These are phyloP conservation scores for Aegilops longissima DNA, from an alignment of 176 grass and related monocot species.

Conservation along the genomic window DNA sequence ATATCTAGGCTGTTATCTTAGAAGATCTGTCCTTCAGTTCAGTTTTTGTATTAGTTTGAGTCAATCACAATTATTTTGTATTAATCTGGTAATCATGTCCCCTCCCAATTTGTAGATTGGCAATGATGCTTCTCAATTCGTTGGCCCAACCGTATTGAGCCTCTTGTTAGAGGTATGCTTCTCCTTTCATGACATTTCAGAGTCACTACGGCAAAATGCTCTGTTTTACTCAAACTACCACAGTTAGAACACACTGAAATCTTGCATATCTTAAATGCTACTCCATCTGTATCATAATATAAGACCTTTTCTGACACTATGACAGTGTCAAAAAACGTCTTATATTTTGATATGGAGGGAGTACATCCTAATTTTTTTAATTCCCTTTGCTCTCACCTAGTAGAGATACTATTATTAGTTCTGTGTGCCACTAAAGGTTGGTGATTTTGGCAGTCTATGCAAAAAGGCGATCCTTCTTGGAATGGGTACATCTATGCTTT, in stretches of 20 bases:
- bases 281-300: no score
- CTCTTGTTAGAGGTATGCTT: conserved; percentile 69
- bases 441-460: conserved; percentile 66
- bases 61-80: not conserved
- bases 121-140: conserved; percentile 96
- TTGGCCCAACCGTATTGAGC: conserved; percentile 82
- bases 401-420: not conserved
- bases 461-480: conserved; percentile 88
- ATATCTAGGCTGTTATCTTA: not conserved
- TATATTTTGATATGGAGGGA: no score
- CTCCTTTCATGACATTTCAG: conserved; percentile 21
- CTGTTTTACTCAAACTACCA: not conserved
- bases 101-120: conserved; percentile 62
- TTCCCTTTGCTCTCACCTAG: not conserved
- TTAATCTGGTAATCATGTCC: conserved; percentile 5
- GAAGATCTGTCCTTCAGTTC: not conserved
- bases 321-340: no score
- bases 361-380: not conserved
- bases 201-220: not conserved
- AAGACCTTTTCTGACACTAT: no score
- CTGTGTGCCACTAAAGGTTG: conserved; percentile 1
- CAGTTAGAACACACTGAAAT: not conserved
- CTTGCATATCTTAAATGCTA: not conserved
- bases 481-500: conserved; percentile 90
- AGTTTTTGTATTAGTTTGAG: not conserved